Base-by-base conservation (phyloP, 2,329 filamentous ascomycete genomes). In the Alternaria sp. region DNA sequence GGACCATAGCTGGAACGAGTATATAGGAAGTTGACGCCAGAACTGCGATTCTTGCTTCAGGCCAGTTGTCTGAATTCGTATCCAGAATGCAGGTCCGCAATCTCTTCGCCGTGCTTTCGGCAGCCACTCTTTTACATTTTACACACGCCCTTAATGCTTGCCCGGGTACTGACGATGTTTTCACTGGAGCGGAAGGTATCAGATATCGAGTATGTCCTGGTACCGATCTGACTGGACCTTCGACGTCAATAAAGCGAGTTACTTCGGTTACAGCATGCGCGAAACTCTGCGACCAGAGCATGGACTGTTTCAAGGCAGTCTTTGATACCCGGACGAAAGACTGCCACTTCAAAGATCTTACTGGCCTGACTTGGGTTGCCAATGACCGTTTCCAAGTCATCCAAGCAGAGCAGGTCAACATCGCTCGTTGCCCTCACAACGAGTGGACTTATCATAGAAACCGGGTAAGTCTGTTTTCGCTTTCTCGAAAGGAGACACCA, bases 241-340 rank as follows among this genome's bases (percentile, higher is more conserved):
- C 69, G 8, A 44, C 42, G 20, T 46, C 38, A 20, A 24, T 72
- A 18, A 70, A 43, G 3, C 58, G 60, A 44, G 54, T 72, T 32
- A 56, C 62, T 16, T 71, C 69, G 11, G 62, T 58, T 16, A 60
- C 62, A 49, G 67, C 65, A 30, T 72, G 69, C 52, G 68, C 68
- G 32, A 61, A 67, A 32, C 56, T 65, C 3, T 72, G 69, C 42
- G 68, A 71, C 26, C 36, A 56, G 38, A 59, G 49, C 7, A 60
- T 67, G 54, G 57, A 66, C 42, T 73, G 71, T 58, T 70, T 71
- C 59, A 73, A 70, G 42, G 71, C 69, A 28, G 71, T 73, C 4
- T 73, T 69, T 20, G 67, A 72, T 44, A 70, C 59, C 5, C 57
- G 64, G 34, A 64, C 57, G 2, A 65, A 51, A 34, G 51, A 59